Evolutionary conservation across 2,329 filamentous ascomycete species (phyloP).

Genomic region (Shiraia sp.): DNA sequence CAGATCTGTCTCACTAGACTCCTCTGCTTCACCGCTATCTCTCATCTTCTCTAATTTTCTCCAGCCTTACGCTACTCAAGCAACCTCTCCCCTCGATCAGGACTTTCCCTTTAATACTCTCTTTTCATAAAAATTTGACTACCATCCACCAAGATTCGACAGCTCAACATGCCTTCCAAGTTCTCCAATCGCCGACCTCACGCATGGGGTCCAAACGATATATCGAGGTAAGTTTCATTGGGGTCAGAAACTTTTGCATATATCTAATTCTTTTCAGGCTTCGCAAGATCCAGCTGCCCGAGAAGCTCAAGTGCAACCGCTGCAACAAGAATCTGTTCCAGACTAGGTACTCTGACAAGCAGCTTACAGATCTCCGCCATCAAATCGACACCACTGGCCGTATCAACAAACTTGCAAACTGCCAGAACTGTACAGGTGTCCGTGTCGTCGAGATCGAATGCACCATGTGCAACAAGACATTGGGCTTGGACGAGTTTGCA

Average conservation of each 20-base stretch:
- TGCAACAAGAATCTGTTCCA: slow-evolving; percentile 49
- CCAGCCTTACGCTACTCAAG: too few relatives aligned
- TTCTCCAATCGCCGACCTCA: background rate
- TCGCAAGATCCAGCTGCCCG: slow-evolving; percentile 21
- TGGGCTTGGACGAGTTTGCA: slow-evolving; percentile 54
- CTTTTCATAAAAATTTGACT: too few relatives aligned
- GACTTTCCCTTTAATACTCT: too few relatives aligned
- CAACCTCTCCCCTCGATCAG: too few relatives aligned
- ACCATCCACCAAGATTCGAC: too few relatives aligned
- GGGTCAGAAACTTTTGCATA: background rate
- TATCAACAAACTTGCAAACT: slow-evolving; percentile 42
- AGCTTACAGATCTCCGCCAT: slow-evolving; percentile 44
- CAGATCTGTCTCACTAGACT: too few relatives aligned
- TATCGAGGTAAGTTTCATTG: slow-evolving; percentile 5
- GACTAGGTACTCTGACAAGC: slow-evolving; percentile 52
- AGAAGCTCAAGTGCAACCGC: slow-evolving; percentile 50
- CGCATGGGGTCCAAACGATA: slow-evolving; percentile 5
- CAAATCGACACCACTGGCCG: slow-evolving; percentile 13
- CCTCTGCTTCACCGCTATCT: too few relatives aligned
- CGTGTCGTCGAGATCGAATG: slow-evolving; percentile 55
- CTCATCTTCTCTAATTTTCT: too few relatives aligned
- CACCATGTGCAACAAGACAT: slow-evolving; percentile 50
- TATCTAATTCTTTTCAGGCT: slow-evolving; percentile 15
- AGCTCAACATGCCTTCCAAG: too few relatives aligned
- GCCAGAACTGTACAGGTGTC: slow-evolving; percentile 49